Base-by-base conservation (phyloP, 805 yeast genomes). In the Brettanomyces anomalus region DNA sequence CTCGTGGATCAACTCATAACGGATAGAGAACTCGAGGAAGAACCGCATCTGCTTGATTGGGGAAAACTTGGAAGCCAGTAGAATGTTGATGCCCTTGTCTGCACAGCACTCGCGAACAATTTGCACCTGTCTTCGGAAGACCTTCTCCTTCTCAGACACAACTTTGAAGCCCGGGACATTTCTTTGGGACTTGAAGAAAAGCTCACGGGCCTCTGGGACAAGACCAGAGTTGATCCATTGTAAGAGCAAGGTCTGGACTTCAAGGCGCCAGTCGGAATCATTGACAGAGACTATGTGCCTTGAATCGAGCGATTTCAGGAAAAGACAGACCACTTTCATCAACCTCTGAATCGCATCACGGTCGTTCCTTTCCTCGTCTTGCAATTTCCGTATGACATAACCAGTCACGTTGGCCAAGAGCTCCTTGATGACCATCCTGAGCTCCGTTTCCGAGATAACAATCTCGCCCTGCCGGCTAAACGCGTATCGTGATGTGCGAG, bases 401-500 rank as follows among this genome's bases (percentile, higher is more conserved):
- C 72, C 65, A 4, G 74, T 64, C 11, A 74, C 72, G 47, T 74
- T 76, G n/a, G 77, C 67, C 45, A 84, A 67, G 49, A 82, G 79
- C 55, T 80, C 87, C 60, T 81, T 88, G 32, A 84, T 57, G 13
- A 84, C 54, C 86, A 81, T 79, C 49, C 75, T 72, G 46, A 64
- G 68, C 51, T 83, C 90, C 39, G 79, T 67, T 10, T 71, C 76
- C 14, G 83, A 74, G 31, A 83, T 58, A 4, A 58, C 63, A 17
- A 83, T 47, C 0, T 62, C 43, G 0, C 88, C 89, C 48, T 66
- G 64, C 53, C 90, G 67, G 8, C 85, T 75, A 51, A 79, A 77
- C 13, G 57, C 52, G 45, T 66, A 46, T 18, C 52, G 42, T 5
- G 49, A 37, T 50, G 57, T n/a, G 10, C 44, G 39, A 10, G 45